Base-by-base conservation (phyloP, 176 grass and related monocot genomes). In the Aegilops umbellulata region DNA sequence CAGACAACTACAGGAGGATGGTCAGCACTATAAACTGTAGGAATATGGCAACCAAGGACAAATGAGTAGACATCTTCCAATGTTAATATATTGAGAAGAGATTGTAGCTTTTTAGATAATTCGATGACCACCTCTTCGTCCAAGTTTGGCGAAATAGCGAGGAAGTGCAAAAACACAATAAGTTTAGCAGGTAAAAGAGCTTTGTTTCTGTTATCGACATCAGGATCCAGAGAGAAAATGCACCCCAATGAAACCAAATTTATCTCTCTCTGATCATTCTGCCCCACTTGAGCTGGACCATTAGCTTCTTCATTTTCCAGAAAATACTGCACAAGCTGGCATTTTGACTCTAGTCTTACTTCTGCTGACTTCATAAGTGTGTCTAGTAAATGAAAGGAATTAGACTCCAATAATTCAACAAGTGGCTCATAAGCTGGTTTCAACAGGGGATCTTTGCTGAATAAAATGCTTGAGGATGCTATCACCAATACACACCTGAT, bases 41-140 rank as follows among this genome's bases (percentile, higher is more conserved):
- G 90, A 78, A 98, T 94, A 85, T 98, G 69, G 34, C 83, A 87
- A 82, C 96, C 93, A 88, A 98, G 91, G 82, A 90, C 74, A 86
- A 74, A 94, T 30, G 88, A 87, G 62, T 95, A 98, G 32, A 92
- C 82, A 79, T 87, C 85, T 91, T 98, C 93, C 24, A 81, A 42
- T 20, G 74, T 88, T 74, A 98, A 74, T 47, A 77, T 55, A 87
- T 88, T 79, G 23, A 92, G 83, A 89, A 98, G 86, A 71, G 10
- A 20, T 8, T 85, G 88, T 47, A 98, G 84, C 65, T 80, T 95
- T 86, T 84, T 90, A 89, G 91, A 95, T 92, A 98, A 92, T 69
- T 86, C 78, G 6, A 92, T 72, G 20, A 93, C 72, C 69, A 93
- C 78, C 74, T 82, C 85, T 80, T 98, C 96, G 65, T 51, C 81